Evolutionary conservation across 2,329 filamentous ascomycete species (phyloP), one percentile per base, ranked within the genome.

Genomic region (Chaetomiaceae sp.): DNA sequence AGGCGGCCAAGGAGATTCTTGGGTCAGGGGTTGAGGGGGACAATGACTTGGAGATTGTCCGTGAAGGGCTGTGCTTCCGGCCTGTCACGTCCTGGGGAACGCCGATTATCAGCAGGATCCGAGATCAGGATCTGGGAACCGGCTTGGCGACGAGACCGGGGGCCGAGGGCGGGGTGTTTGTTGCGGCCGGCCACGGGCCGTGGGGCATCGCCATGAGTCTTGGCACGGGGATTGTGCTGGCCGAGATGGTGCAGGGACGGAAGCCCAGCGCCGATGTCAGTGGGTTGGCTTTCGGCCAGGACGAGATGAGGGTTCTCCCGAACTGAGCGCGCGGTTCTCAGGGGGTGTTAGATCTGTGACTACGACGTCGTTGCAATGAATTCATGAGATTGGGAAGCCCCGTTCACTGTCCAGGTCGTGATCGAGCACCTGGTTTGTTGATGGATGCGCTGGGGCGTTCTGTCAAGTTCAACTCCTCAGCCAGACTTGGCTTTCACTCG

Each of bases 171-270:
- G 86, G 86, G 4, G 82, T 92, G 0, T 91, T 80, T 63, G 65
- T 90, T 33, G 82, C 83, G 1, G 74, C 83, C 4, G 87, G 87
- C 0, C 87, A 91, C 70, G 87, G 86, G 0, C 83, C 86, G 0
- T 91, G 87, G 87, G 87, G 86, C 0, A 86, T 86, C 21, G 77
- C 73, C 42, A 62, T 82, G 61, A 73, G 74, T 14, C 67, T 88
- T 25, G 87, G 86, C 1, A 90, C 85, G 0, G 87, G 87, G 0
- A 77, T 78, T 57, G 80, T 88, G 5, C 70, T 90, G 69, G 77
- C 83, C 10, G 86, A 90, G 68, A 73, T 90, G 75, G 74, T 88
- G 37, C 74, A 79, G 59, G 83, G 81, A 2, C 68, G 73, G 54
- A 64, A 68, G 54, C 67, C 77, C 44, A 85, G 79, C 55, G 83